A percentile compares a stretch with the other conserved stretches of the same genome.
phyloP scores from a whole-genome alignment of 345 rosid species.

The Aquilaria malaccensis region DNA sequence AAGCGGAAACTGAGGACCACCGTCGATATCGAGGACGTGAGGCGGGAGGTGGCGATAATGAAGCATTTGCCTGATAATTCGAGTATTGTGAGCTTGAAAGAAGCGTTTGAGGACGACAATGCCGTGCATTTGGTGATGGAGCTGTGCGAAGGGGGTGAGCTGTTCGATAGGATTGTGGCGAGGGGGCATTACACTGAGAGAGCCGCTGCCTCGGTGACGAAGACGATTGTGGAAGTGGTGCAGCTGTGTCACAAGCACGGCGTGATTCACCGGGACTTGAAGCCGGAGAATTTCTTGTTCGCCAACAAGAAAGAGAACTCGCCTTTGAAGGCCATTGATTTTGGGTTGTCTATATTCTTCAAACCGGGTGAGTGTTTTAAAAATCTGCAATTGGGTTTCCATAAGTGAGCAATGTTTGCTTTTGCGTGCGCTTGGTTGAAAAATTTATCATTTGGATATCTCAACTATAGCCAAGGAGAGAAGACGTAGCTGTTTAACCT shows the following conservation, averaged over 20 bases:
- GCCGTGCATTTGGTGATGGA: slow-evolving; percentile 99
- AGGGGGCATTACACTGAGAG: slow-evolving; percentile 98
- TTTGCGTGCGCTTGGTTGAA: too few species aligned
- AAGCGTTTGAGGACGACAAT: slow-evolving; percentile 93
- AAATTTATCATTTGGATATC: too few species aligned
- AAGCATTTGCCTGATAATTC: slow-evolving; percentile 83
- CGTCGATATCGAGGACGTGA: slow-evolving; percentile 90
- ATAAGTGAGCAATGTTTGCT: too few species aligned
- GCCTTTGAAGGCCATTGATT: slow-evolving; percentile 96
- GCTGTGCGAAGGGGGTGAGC: slow-evolving; percentile 99
- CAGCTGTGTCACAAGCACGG: slow-evolving; percentile 96
- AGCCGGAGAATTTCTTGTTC: slow-evolving; percentile 96
- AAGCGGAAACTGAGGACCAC: slow-evolving; percentile 93
- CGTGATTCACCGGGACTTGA: slow-evolving; percentile 95
- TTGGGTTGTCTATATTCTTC: slow-evolving; percentile 96
- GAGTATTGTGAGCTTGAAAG: slow-evolving; percentile 84
- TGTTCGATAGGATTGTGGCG: slow-evolving; percentile 98
- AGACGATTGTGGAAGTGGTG: slow-evolving; percentile 93
- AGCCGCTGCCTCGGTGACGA: slow-evolving; percentile 87
- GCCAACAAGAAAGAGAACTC: slow-evolving; percentile 99
- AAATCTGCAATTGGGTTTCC: too few species aligned
- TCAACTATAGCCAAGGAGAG: too few species aligned
- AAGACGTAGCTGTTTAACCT: too few species aligned
- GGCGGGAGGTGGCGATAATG: slow-evolving; percentile 97
- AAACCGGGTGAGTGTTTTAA: slow-evolving; percentile 57